Conservation (phyloP, 805 yeast species). For the Nakazawaea sp. region DNA sequence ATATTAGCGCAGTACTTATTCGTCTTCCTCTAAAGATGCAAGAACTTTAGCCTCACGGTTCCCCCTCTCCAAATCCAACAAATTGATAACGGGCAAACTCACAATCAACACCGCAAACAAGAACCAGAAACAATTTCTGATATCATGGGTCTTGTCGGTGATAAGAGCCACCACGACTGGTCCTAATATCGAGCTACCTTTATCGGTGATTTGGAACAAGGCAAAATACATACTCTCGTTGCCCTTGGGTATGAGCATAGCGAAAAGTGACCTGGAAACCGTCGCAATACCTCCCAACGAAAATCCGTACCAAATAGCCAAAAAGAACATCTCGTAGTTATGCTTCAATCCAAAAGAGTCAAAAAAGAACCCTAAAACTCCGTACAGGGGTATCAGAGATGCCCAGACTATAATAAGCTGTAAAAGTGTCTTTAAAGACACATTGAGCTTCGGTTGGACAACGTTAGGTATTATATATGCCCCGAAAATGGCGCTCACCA, state of each 20-base stretch:
- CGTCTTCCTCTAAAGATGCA: constrained; percentile 18
- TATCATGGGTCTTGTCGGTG: constrained; percentile 67
- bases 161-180: constrained; percentile 68
- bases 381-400: constrained; percentile 64
- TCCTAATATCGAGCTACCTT: constrained; percentile 71
- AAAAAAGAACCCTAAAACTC: constrained; percentile 58
- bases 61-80: constrained; percentile 58
- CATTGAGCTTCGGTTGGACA: constrained; percentile 27
- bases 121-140: constrained; percentile 66
- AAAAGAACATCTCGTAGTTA: constrained; percentile 58
- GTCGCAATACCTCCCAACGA: constrained; percentile 71
- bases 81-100: constrained; percentile 49
- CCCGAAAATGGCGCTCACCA: constrained; percentile 62
- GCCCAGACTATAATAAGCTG: constrained; percentile 53
- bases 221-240: constrained; percentile 74
- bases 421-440: constrained; percentile 41
- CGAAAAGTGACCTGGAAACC: constrained; percentile 59
- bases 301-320: constrained; percentile 72
- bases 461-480: constrained; percentile 50
- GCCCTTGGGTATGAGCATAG: constrained; percentile 66
- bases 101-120: constrained; percentile 44
- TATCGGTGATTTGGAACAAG: constrained; percentile 70
- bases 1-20: too few species aligned
- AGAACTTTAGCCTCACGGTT: constrained; percentile 42
- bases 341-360: constrained; percentile 50